phyloP scores from a whole-genome alignment of 371 early-diverging fungal species.

The Mortierella sp. region DNA sequence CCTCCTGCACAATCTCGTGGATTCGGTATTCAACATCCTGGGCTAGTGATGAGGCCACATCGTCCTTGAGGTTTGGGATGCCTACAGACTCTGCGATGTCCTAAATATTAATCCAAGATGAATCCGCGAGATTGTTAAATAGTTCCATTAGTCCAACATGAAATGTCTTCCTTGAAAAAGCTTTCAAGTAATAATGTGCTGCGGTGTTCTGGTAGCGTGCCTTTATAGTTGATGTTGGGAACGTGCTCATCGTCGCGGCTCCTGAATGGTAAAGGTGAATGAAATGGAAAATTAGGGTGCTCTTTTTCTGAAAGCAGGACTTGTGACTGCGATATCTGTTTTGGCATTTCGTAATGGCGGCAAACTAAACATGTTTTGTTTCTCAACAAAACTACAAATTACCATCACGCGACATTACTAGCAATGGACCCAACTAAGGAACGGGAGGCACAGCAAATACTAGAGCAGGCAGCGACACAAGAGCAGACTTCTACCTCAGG shows the following conservation, averaged over 20 bases:
- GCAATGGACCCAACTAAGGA: constrained; percentile 15
- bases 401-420: background rate
- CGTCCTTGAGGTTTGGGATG: constrained; percentile 92
- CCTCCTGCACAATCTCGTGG: constrained; percentile 97
- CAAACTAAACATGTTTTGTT: background rate
- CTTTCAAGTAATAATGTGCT: background rate
- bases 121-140: background rate
- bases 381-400: background rate
- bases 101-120: constrained; percentile 49
- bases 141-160: background rate
- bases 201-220: constrained; percentile 15
- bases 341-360: background rate
- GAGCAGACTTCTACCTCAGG: background rate
- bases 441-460: background rate
- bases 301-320: background rate
- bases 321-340: constrained; percentile 20
- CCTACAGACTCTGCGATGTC: constrained; percentile 94
- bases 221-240: constrained; percentile 56
- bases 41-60: constrained; percentile 88
- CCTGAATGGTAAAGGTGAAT: background rate
- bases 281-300: background rate
- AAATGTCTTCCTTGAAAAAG: background rate
- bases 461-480: background rate
- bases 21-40: constrained; percentile 98
- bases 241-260: constrained; percentile 47